Percentiles rank a stretch among this genome's conserved stretches.
Conservation (phyloP, 352 stramenopile species). For the Pythium dissotocum region DNA sequence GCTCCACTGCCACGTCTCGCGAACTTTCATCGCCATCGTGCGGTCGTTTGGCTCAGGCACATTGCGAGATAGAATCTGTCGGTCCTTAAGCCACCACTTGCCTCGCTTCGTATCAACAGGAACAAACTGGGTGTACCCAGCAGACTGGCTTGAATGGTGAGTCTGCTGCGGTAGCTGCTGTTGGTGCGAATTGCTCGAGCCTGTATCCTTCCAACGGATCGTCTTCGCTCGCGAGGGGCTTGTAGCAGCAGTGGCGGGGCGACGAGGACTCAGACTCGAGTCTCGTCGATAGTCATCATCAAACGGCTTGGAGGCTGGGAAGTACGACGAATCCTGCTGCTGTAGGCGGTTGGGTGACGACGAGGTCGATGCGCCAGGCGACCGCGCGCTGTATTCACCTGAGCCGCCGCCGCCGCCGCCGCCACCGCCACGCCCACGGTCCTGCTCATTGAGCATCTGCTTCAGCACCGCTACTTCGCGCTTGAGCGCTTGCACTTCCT, state of each 20-base stretch:
- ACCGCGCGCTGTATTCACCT: conserved; percentile 1
- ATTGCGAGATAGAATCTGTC: conserved; percentile 52
- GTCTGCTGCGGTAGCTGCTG: conserved; percentile 11
- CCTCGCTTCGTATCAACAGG: conserved; percentile 45
- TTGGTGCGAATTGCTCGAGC: neutral
- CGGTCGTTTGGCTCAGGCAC: conserved; percentile 29
- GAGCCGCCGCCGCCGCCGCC: neutral
- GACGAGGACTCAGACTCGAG: conserved; percentile 9
- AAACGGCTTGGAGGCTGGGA: neutral
- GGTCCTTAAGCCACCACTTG: conserved; percentile 72
- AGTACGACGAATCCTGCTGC: conserved; percentile 12
- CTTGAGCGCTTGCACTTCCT: conserved; percentile 54
- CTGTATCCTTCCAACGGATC: conserved; percentile 17
- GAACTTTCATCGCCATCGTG: conserved; percentile 51
- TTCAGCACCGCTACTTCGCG: conserved; percentile 55
- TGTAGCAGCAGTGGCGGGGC: conserved; percentile 17
- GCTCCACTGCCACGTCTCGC: conserved; percentile 67
- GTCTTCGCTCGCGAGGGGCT: conserved; percentile 18
- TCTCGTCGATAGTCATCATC: conserved; percentile 17
- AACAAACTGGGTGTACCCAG: conserved; percentile 37
- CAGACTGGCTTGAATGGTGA: neutral
- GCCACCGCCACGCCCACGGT: conserved; percentile 31
- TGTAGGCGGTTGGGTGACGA: conserved; percentile 10
- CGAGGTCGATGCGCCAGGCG: conserved; percentile 14
- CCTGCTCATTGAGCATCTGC: conserved; percentile 38